A percentile compares a stretch with the other conserved stretches of the same genome.
phyloP scores from a whole-genome alignment of 805 yeast genomes.

The Nadsonia fulvescens region DNA sequence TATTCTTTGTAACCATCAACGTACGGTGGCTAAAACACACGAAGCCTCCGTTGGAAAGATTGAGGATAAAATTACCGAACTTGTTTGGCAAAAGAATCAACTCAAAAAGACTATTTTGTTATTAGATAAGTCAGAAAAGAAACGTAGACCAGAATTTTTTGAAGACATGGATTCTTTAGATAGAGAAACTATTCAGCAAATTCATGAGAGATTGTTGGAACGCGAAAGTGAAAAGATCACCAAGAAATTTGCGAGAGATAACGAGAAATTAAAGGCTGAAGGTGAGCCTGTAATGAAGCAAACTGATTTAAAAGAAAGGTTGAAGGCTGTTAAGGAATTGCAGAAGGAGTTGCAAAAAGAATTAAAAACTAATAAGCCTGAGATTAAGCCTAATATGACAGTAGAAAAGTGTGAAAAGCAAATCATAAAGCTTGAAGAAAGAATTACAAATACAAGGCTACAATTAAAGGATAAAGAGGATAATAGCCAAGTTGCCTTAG shows the following conservation, averaged over 20 bases:
- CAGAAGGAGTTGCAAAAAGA: constrained; percentile 31
- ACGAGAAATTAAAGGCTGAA: constrained; percentile 50
- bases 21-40: constrained; percentile 75
- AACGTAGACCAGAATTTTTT: constrained; percentile 40
- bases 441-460: constrained; percentile 49
- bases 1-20: constrained; percentile 90
- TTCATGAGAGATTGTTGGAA: constrained; percentile 42
- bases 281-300: constrained; percentile 34
- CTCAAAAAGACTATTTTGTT: constrained; percentile 50
- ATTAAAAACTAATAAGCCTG: constrained; percentile 33
- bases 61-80: constrained; percentile 56
- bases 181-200: constrained; percentile 41
- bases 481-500: constrained; percentile 80
- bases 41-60: constrained; percentile 67
- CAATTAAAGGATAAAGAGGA: constrained; percentile 87
- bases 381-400: constrained; percentile 29
- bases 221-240: constrained; percentile 46
- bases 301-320: constrained; percentile 38
- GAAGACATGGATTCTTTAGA: constrained; percentile 48
- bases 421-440: constrained; percentile 49
- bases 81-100: constrained; percentile 70
- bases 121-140: constrained; percentile 34
- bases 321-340: constrained; percentile 31
- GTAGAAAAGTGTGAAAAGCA: constrained; percentile 59
- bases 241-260: constrained; percentile 56